These are phyloP conservation scores for Rhizopus microsporus DNA, from an alignment of 371 early-diverging fungal genomes.

Conservation along the genomic window DNA sequence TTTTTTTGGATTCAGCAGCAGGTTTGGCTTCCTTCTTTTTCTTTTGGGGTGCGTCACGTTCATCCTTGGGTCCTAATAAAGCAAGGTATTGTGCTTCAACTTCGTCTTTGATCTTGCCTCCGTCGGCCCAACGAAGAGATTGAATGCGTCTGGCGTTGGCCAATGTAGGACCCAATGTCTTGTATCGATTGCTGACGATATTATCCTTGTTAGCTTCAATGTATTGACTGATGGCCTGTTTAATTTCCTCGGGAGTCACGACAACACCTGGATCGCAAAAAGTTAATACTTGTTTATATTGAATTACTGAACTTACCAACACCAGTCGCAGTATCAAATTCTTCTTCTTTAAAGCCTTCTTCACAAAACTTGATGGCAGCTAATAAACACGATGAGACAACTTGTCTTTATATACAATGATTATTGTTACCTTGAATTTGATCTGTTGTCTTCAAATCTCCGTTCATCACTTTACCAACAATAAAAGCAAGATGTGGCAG, in stretches of 20 bases:
- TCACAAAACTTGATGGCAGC: constrained; percentile 91
- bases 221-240: constrained; percentile 52
- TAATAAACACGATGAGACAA: constrained; percentile 16
- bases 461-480: constrained; percentile 71
- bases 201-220: constrained; percentile 70
- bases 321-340: constrained; percentile 84
- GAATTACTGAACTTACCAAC: constrained; percentile 65
- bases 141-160: constrained; percentile 69
- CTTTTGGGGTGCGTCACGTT: constrained; percentile 82
- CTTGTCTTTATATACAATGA: not conserved
- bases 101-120: constrained; percentile 81
- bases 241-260: constrained; percentile 73
- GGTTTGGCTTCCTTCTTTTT: constrained; percentile 62
- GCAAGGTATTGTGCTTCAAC: constrained; percentile 83
- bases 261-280: constrained; percentile 45
- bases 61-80: constrained; percentile 94
- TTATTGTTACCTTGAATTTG: constrained; percentile 79
- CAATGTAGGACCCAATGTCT: constrained; percentile 73
- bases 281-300: not conserved
- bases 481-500: constrained; percentile 73
- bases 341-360: constrained; percentile 60
- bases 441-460: constrained; percentile 76
- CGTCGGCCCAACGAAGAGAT: constrained; percentile 89
- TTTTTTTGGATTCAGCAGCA: constrained; percentile 30
- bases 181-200: constrained; percentile 83